phyloP scores from a whole-genome alignment of 257 asterid genomes.

The Solanum appendiculatum region DNA sequence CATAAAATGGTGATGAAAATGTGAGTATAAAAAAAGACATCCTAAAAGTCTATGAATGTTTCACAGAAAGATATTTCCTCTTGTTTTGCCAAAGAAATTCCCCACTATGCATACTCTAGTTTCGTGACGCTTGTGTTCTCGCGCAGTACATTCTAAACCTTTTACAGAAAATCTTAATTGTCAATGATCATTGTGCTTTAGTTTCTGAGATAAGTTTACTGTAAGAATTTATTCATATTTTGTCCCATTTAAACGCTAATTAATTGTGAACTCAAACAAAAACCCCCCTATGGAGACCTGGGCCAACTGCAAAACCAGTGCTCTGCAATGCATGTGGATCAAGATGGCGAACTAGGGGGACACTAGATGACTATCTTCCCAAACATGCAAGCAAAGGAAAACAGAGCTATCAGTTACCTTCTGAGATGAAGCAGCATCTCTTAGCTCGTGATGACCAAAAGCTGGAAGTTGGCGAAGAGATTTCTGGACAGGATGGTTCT shows the following conservation, averaged over 20 bases:
- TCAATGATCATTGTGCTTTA: background rate
- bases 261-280: background rate
- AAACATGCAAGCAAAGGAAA: background rate
- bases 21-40: background rate
- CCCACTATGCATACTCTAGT: background rate
- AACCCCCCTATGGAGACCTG: constrained; percentile 19
- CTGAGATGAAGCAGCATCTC: background rate
- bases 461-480: background rate
- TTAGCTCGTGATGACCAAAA: background rate
- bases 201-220: background rate
- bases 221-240: background rate
- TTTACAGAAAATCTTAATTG: background rate
- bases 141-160: background rate
- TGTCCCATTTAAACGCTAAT: background rate
- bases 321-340: constrained; percentile 27
- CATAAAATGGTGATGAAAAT: background rate
- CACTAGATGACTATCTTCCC: constrained; percentile 7
- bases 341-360: constrained; percentile 15
- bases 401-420: no score
- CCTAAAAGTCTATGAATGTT: background rate
- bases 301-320: constrained; percentile 23
- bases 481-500: background rate
- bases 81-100: background rate
- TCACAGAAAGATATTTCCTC: background rate
- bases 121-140: background rate